Evolutionary conservation across 257 asterid species (phyloP).

Genomic region (Mitragyna speciosa): DNA sequence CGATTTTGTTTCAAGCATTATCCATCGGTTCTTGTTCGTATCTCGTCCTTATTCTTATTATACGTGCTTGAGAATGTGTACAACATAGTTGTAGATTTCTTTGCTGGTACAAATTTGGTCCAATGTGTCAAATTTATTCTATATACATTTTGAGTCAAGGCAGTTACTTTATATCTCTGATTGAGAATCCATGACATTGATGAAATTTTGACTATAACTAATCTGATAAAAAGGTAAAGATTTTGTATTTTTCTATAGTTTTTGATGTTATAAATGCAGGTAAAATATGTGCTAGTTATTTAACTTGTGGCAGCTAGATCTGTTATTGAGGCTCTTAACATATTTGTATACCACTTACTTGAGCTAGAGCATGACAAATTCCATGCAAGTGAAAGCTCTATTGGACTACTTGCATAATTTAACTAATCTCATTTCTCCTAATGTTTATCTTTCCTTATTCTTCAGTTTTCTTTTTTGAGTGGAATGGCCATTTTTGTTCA

Average conservation of each 20-base stretch:
- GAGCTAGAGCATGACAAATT: neutral
- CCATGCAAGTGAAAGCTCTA: neutral
- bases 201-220: neutral
- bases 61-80: neutral
- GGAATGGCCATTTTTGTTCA: neutral
- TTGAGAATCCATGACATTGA: no score
- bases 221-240: neutral
- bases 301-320: neutral
- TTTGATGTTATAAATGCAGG: neutral
- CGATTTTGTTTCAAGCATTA: neutral
- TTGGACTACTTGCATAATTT: neutral
- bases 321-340: neutral
- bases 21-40: neutral
- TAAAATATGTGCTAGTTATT: neutral
- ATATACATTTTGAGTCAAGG: neutral
- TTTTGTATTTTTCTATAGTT: neutral
- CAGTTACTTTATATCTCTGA: neutral
- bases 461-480: neutral
- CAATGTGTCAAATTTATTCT: neutral
- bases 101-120: neutral
- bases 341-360: neutral
- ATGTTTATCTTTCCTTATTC: neutral
- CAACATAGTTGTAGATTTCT: neutral
- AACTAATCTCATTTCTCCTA: neutral
- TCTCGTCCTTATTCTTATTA: neutral